A percentile compares a stretch with the other conserved stretches of the same genome.
phyloP scores from a whole-genome alignment of 179 eudicot species.

The Drosera spatulata region DNA sequence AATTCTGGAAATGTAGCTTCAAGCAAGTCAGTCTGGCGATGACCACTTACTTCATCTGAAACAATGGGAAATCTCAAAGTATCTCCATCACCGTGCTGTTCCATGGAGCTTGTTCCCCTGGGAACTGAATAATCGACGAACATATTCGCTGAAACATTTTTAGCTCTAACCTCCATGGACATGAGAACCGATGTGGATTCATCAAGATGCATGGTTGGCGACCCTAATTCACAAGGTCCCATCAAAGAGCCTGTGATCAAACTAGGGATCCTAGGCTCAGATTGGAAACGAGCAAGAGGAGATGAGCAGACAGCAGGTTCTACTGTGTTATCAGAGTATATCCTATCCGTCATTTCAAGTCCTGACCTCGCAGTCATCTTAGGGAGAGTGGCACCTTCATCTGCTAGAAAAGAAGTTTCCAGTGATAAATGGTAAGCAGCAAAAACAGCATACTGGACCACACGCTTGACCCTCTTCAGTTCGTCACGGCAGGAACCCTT shows the following conservation, averaged over 20 bases:
- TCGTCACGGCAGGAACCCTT: constrained; percentile 74
- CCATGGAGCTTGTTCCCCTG: constrained; percentile 8
- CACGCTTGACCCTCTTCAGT: constrained; percentile 82
- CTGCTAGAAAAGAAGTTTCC: constrained; percentile 93
- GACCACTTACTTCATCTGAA: constrained; percentile 12
- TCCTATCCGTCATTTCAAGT: constrained; percentile 21
- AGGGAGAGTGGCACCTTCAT: constrained; percentile 97
- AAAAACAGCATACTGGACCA: constrained; percentile 77
- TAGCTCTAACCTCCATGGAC: constrained; percentile 20
- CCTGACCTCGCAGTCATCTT: constrained; percentile 31
- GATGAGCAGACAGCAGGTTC: constrained; percentile 18
- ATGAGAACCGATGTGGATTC: constrained; percentile 11
- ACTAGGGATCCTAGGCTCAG: constrained; percentile 10
- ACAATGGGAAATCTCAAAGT: constrained; percentile 10
- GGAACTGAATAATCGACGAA: constrained; percentile 20
- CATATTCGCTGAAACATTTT: constrained; percentile 10
- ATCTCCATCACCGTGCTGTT: constrained; percentile 6
- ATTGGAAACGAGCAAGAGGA: constrained; percentile 9
- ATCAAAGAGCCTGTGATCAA: constrained; percentile 14
- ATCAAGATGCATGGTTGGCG: constrained; percentile 13
- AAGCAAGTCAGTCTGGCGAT: constrained; percentile 13
- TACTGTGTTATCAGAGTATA: constrained; percentile 21
- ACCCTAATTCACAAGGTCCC: constrained; percentile 17
- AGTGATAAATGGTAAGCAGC: constrained; percentile 95
- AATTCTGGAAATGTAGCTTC: constrained; percentile 18